phyloP scores from a whole-genome alignment of 2,329 filamentous ascomycete genomes.

The Verticillium dahliae region DNA sequence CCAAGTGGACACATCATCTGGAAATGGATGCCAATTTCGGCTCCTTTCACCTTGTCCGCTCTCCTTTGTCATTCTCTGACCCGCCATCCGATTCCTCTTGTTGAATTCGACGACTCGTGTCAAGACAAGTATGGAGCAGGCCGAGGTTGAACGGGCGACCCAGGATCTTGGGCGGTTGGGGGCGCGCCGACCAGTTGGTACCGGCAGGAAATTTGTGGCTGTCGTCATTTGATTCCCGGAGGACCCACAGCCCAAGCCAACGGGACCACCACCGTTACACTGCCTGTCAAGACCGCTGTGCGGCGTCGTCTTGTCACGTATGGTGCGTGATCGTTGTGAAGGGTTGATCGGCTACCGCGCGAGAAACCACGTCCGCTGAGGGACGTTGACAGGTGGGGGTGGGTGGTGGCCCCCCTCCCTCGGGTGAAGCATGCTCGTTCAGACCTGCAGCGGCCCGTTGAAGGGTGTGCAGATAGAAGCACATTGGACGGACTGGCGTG shows the following conservation, averaged over 20 bases:
- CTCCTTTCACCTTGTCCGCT: background rate
- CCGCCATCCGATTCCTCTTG: background rate
- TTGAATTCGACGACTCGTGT: background rate
- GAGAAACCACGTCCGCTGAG: background rate
- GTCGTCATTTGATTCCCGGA: constrained; percentile 12
- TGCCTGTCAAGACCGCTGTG: background rate
- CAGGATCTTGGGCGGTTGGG: background rate
- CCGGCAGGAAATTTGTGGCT: constrained; percentile 13
- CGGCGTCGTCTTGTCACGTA: background rate
- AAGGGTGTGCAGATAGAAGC: background rate
- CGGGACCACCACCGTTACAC: constrained; percentile 1
- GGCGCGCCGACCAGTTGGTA: constrained; percentile 9
- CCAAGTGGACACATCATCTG: background rate
- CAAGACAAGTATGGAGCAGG: background rate
- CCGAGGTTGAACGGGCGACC: background rate
- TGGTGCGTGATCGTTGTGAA: background rate
- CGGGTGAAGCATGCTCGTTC: background rate
- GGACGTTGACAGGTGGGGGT: background rate
- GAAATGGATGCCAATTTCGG: background rate
- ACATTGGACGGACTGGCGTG: background rate
- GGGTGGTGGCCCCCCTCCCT: background rate
- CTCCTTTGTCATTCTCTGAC: background rate
- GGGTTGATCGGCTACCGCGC: background rate
- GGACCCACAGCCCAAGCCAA: constrained; percentile 9
- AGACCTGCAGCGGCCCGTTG: background rate